phyloP scores from a whole-genome alignment of 169 alveolate species.

The Pseudocohnilembus persalinus region DNA sequence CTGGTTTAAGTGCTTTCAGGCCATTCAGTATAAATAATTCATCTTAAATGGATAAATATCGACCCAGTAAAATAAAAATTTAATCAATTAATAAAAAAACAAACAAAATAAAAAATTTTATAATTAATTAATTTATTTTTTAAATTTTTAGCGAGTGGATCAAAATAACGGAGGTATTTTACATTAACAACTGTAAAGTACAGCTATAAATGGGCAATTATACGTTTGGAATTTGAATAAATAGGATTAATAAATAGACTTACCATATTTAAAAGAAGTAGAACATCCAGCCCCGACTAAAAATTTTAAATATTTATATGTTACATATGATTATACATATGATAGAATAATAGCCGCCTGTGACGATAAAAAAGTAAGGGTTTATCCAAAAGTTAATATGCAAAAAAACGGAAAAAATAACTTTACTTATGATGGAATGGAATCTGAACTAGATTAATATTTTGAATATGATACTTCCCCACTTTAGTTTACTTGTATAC shows the following conservation, averaged over 20 bases:
- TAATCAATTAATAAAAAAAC: neutral
- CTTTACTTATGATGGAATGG: neutral
- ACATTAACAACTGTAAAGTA: slow-evolving; percentile 18
- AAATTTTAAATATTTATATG: slow-evolving; percentile 13
- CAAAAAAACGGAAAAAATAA: neutral
- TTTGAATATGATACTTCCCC: slow-evolving; percentile 45
- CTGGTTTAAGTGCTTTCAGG: neutral
- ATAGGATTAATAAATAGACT: neutral
- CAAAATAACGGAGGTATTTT: slow-evolving; percentile 19
- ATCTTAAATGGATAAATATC: slow-evolving; percentile 22
- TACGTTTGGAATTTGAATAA: neutral
- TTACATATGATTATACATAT: slow-evolving; percentile 29
- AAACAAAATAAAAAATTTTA: too few relatives aligned
- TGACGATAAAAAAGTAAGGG: slow-evolving; percentile 27
- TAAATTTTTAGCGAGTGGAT: slow-evolving; percentile 26
- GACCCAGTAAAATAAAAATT: too few relatives aligned
- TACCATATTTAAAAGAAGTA: neutral
- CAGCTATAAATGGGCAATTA: neutral
- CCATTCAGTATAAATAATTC: slow-evolving; percentile 25
- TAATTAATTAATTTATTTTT: neutral
- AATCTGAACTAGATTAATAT: slow-evolving; percentile 19
- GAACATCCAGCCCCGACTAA: neutral
- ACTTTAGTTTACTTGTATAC: slow-evolving; percentile 24
- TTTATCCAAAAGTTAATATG: slow-evolving; percentile 2
- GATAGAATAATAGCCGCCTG: slow-evolving; percentile 35